phyloP scores from a whole-genome alignment of 2,329 filamentous ascomycete genomes.

The Aspergillus fructus region DNA sequence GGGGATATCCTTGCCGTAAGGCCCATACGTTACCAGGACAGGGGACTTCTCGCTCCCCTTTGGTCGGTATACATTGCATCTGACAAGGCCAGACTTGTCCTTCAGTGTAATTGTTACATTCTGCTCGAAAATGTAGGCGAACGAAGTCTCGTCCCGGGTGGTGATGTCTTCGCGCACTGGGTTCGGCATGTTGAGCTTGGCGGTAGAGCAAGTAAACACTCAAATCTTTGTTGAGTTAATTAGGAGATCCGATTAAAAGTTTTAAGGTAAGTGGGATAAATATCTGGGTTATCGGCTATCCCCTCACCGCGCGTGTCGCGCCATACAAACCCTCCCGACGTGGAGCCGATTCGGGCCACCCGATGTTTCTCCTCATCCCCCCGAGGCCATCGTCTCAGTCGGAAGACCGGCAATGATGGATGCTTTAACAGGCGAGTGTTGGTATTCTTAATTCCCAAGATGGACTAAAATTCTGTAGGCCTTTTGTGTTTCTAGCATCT shows the following conservation, averaged over 20 bases:
- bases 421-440: too few relatives aligned
- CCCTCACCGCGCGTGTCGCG: slow-evolving; percentile 3
- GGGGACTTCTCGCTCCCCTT: slow-evolving; percentile 47
- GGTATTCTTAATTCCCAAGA: too few relatives aligned
- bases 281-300: neutral
- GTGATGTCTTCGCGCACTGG: slow-evolving; percentile 31
- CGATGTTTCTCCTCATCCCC: too few relatives aligned
- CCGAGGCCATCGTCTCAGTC: neutral
- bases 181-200: slow-evolving; percentile 25
- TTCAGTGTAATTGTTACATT: slow-evolving; percentile 50
- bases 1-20: slow-evolving; percentile 71
- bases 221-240: neutral
- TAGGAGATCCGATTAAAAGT: neutral
- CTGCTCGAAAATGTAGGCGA: slow-evolving; percentile 51
- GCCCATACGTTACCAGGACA: slow-evolving; percentile 69
- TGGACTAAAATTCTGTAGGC: too few relatives aligned
- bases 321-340: slow-evolving; percentile 12
- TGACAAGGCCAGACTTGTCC: slow-evolving; percentile 40
- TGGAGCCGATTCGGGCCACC: slow-evolving; percentile 27
- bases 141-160: slow-evolving; percentile 33
- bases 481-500: too few relatives aligned
- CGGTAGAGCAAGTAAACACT: neutral
- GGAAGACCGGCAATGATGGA: neutral
- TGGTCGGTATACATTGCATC: slow-evolving; percentile 54
- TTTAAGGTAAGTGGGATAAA: slow-evolving; percentile 7